phyloP scores from a whole-genome alignment of 1,139 yeast genomes.

The Arxiozyma slooffiae region DNA sequence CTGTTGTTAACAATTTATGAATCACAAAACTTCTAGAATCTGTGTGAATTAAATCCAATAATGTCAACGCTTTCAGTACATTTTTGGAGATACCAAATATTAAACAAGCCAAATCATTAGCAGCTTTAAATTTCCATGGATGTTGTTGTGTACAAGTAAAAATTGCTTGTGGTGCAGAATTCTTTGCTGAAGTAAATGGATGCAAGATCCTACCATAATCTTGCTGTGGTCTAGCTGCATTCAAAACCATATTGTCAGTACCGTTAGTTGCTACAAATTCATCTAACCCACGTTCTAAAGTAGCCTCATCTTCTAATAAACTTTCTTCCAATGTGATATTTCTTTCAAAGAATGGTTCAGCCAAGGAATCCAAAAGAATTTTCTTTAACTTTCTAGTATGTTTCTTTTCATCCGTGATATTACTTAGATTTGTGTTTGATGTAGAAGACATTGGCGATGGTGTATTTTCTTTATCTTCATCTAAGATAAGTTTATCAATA shows the following conservation, averaged over 20 bases:
- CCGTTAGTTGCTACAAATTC: constrained; percentile 10
- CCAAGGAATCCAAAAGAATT: constrained; percentile 56
- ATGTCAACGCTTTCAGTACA: constrained; percentile 51
- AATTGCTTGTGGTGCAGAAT: constrained; percentile 67
- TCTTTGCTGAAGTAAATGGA: constrained; percentile 53
- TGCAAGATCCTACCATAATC: constrained; percentile 38
- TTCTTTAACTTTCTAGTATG: constrained; percentile 34
- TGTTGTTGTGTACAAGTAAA: constrained; percentile 67
- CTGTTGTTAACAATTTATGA: constrained; percentile 40
- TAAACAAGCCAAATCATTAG: constrained; percentile 82
- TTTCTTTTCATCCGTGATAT: constrained; percentile 3
- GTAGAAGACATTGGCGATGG: constrained; percentile 5
- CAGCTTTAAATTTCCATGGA: constrained; percentile 77
- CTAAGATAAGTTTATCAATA: constrained; percentile 35
- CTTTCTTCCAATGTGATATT: constrained; percentile 18
- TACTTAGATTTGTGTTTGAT: constrained; percentile 1
- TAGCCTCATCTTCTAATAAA: constrained; percentile 21
- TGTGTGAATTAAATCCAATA: constrained; percentile 70
- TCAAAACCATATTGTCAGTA: constrained; percentile 7
- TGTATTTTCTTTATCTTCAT: constrained; percentile 22
- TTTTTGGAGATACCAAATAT: constrained; percentile 73
- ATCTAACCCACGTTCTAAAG: constrained; percentile 8
- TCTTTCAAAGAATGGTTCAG: constrained; percentile 61
- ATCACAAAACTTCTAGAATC: constrained; percentile 61
- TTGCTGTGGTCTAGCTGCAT: constrained; percentile 11